A percentile compares a stretch with the other conserved stretches of the same genome.
Conservation (phyloP, 768 basidiomycete species). For the Asterophora parasitica region DNA sequence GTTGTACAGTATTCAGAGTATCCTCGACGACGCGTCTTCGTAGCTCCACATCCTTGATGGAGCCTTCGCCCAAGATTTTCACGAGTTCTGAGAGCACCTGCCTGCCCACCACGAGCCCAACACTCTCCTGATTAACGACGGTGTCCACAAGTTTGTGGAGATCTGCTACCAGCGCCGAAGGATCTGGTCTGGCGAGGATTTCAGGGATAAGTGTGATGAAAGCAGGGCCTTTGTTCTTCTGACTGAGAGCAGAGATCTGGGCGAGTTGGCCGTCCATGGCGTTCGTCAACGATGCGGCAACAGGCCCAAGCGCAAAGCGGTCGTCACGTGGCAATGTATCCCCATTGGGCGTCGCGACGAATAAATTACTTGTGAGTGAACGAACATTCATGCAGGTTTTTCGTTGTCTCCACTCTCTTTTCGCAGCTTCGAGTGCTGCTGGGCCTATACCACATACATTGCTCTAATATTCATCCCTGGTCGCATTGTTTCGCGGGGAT, state of each 20-base stretch:
- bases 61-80: conserved; percentile 54
- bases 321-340: conserved; percentile 1
- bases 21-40: conserved; percentile 74
- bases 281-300: not conserved
- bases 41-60: conserved; percentile 47
- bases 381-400: too few relatives aligned
- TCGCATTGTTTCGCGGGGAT: conserved; percentile 1
- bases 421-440: not conserved
- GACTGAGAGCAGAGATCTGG: conserved; percentile 57
- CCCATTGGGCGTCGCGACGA: not conserved
- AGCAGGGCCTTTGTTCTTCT: conserved; percentile 82
- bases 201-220: conserved; percentile 67
- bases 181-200: conserved; percentile 50
- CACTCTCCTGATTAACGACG: conserved; percentile 76
- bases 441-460: not conserved
- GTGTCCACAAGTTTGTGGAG: conserved; percentile 72
- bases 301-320: too few relatives aligned
- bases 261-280: conserved; percentile 64
- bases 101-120: conserved; percentile 83
- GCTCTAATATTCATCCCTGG: not conserved
- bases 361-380: conserved; percentile 2
- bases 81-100: conserved; percentile 86
- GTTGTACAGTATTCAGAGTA: conserved; percentile 64
- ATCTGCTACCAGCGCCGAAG: conserved; percentile 42
- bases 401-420: not conserved